phyloP scores from a whole-genome alignment of 2,329 filamentous ascomycete genomes.

The Fusarium sp. region DNA sequence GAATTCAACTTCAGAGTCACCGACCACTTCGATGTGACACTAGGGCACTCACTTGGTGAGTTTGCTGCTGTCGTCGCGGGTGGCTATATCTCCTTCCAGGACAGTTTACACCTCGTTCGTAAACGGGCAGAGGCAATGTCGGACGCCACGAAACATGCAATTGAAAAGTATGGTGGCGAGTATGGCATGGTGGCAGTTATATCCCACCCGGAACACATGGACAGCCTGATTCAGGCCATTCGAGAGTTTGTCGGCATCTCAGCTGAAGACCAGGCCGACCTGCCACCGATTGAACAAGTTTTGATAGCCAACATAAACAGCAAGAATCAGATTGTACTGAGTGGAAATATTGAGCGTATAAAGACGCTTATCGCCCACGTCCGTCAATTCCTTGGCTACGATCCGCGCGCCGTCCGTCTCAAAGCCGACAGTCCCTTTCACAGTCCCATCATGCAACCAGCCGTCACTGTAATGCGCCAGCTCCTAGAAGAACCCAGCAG shows the following conservation, averaged over 20 bases:
- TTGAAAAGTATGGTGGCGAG: constrained; percentile 75
- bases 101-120: constrained; percentile 80
- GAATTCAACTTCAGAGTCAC: constrained; percentile 81
- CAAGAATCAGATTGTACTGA: constrained; percentile 95
- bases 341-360: constrained; percentile 85
- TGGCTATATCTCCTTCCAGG: constrained; percentile 79
- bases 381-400: constrained; percentile 88
- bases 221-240: constrained; percentile 75
- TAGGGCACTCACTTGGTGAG: constrained; percentile 92
- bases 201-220: constrained; percentile 82
- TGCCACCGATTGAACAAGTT: constrained; percentile 85
- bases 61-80: constrained; percentile 90
- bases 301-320: constrained; percentile 93
- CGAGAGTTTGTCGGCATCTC: constrained; percentile 80
- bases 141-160: constrained; percentile 73
- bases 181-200: constrained; percentile 96
- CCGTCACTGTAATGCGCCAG: constrained; percentile 75
- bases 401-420: constrained; percentile 85
- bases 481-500: constrained; percentile 70
- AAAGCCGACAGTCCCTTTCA: constrained; percentile 93
- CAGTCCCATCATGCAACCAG: constrained; percentile 89
- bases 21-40: constrained; percentile 79
- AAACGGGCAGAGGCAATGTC: constrained; percentile 85
- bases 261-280: constrained; percentile 71
- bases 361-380: constrained; percentile 84